These are phyloP conservation scores for Metschnikowia kofuensis DNA, from an alignment of 805 yeast genomes.

Conservation along the genomic window DNA sequence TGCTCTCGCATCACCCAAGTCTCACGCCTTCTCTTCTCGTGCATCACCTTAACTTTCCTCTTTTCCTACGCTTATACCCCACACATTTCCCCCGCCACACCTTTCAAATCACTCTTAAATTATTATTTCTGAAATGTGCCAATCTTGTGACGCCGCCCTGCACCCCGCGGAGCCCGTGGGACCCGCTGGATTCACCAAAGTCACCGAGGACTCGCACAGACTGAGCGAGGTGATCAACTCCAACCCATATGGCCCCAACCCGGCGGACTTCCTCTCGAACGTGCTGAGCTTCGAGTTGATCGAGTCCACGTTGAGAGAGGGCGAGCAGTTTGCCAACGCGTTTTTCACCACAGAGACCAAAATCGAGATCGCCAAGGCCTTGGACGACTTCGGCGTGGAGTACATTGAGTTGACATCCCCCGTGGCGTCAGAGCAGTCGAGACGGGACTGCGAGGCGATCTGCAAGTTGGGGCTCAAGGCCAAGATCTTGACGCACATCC, in stretches of 20 bases:
- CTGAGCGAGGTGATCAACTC: conserved; percentile 18
- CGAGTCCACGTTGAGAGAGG: conserved; percentile 95
- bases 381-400: conserved; percentile 97
- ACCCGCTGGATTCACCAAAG: conserved; percentile 35
- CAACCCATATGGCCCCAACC: conserved; percentile 95
- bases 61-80: too few species aligned
- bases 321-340: conserved; percentile 98
- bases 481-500: conserved; percentile 91
- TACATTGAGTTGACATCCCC: conserved; percentile 97
- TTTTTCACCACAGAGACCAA: conserved; percentile 92
- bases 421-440: conserved; percentile 93
- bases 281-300: conserved; percentile 86
- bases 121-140: neutral
- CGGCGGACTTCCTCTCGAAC: conserved; percentile 86
- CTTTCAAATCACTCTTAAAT: neutral
- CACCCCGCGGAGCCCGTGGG: conserved; percentile 4
- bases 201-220: conserved; percentile 33
- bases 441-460: conserved; percentile 94
- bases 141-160: conserved; percentile 1
- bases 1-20: too few species aligned
- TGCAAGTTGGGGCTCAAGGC: conserved; percentile 96
- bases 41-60: too few species aligned
- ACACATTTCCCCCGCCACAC: neutral
- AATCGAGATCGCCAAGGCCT: conserved; percentile 94
- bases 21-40: too few species aligned